A percentile compares a stretch with the other conserved stretches of the same genome.
These are phyloP conservation scores for Boletus reticulatus DNA, from an alignment of 768 basidiomycete genomes.

Conservation along the genomic window DNA sequence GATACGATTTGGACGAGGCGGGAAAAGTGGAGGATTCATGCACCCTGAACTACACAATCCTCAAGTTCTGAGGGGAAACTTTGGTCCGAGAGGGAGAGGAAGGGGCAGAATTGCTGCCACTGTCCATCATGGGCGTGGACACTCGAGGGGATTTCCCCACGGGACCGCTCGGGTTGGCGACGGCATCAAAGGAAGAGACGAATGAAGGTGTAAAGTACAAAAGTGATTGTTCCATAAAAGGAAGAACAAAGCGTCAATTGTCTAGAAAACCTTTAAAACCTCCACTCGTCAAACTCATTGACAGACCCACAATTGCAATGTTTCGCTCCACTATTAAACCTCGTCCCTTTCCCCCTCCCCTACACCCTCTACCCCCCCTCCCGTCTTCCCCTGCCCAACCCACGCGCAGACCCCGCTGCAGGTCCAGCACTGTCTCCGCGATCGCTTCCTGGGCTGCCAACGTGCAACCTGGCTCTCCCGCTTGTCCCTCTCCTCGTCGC, in stretches of 20 bases:
- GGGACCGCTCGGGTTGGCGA: constrained; percentile 7
- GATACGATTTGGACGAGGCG: constrained; percentile 74
- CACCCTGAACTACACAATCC: constrained; percentile 34
- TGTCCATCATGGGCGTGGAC: constrained; percentile 15
- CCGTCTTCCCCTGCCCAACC: constrained; percentile 17
- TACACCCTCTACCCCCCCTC: constrained; percentile 28
- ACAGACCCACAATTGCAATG: constrained; percentile 8
- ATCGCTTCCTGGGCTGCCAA: constrained; percentile 62
- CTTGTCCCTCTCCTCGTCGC: constrained; percentile 37
- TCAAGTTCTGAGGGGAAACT: constrained; percentile 27
- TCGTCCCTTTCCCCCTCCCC: constrained; percentile 43
- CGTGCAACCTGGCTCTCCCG: constrained; percentile 71
- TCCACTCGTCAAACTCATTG: no score
- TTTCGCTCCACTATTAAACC: constrained; percentile 12
- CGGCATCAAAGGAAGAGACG: constrained; percentile 5
- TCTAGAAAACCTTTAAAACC: constrained; percentile 19
- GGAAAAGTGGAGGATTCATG: constrained; percentile 51
- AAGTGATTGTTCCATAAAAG: constrained; percentile 12
- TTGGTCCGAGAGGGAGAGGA: constrained; percentile 32
- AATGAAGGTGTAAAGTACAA: background rate
- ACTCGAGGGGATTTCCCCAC: constrained; percentile 13
- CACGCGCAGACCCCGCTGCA: constrained; percentile 22
- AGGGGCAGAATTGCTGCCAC: constrained; percentile 26
- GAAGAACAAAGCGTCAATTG: constrained; percentile 15
- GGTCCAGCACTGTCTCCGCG: constrained; percentile 45